These are phyloP conservation scores for Cystofilobasidium bisporidii DNA, from an alignment of 768 basidiomycete genomes.

Conservation along the genomic window DNA sequence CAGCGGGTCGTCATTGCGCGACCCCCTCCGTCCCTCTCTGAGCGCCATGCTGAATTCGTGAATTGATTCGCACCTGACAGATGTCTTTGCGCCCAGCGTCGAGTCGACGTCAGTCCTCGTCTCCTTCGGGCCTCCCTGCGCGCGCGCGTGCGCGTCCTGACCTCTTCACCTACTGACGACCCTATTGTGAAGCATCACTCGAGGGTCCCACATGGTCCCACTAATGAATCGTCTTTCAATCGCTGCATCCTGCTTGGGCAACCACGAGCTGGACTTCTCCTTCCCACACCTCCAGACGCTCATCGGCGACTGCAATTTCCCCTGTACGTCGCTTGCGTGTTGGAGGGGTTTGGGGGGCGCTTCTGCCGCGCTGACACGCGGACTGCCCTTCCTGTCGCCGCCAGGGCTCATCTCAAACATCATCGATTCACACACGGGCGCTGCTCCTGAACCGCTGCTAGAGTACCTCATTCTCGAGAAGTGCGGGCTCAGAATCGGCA, in stretches of 20 bases:
- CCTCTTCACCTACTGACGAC: background rate
- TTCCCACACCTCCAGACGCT: constrained; percentile 45
- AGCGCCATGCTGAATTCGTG: background rate
- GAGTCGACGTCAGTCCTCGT: constrained; percentile 42
- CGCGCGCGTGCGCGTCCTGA: background rate
- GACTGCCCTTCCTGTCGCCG: too few relatives aligned
- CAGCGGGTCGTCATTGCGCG: too few relatives aligned
- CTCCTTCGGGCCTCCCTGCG: background rate
- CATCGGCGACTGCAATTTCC: constrained; percentile 63
- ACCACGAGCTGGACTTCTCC: constrained; percentile 66
- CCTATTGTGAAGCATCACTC: constrained; percentile 1
- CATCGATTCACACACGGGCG: constrained; percentile 55
- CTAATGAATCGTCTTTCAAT: constrained; percentile 16
- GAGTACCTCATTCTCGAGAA: constrained; percentile 61
- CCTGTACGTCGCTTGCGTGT: constrained; percentile 41
- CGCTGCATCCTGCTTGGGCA: constrained; percentile 35
- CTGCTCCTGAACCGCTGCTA: constrained; percentile 53
- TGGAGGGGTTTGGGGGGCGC: too few relatives aligned
- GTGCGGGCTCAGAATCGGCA: constrained; percentile 59
- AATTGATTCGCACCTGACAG: background rate
- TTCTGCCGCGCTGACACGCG: too few relatives aligned
- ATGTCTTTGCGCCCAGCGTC: constrained; percentile 68
- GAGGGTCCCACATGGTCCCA: constrained; percentile 25
- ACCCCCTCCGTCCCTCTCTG: too few relatives aligned
- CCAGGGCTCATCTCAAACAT: constrained; percentile 85